phyloP scores from a whole-genome alignment of 441 rosid genomes.

The Pelargonium myrrhifolium region DNA sequence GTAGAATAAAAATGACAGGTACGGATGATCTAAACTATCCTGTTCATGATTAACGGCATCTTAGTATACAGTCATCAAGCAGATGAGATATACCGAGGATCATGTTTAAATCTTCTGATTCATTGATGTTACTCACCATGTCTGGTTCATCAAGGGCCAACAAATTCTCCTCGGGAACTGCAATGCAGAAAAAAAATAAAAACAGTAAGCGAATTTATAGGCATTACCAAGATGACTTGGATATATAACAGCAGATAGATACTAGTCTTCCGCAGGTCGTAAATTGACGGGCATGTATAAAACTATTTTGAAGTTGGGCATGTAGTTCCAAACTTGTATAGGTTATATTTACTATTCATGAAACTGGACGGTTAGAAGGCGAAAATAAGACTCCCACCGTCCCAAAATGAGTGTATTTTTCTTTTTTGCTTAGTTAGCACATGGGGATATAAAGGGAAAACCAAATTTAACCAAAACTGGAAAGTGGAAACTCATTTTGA shows the following conservation, averaged over 20 bases:
- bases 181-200: conserved; percentile 18
- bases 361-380: not conserved
- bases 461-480: too few species aligned
- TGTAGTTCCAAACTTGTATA: not conserved
- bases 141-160: conserved; percentile 57
- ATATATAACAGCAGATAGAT: too few species aligned
- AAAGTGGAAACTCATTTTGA: too few species aligned
- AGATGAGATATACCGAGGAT: conserved; percentile 5
- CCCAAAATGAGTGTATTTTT: too few species aligned
- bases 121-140: conserved; percentile 35
- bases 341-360: not conserved
- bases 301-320: not conserved
- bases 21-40: conserved; percentile 91
- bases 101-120: conserved; percentile 6
- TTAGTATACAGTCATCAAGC: not conserved
- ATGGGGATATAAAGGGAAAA: too few species aligned
- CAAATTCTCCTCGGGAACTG: conserved; percentile 88
- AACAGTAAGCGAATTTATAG: not conserved
- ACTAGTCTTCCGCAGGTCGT: too few species aligned
- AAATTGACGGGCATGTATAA: not conserved
- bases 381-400: not conserved
- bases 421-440: too few species aligned
- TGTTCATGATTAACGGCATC: conserved; percentile 29
- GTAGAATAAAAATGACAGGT: conserved; percentile 66
- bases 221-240: not conserved